Conservation (phyloP, 495 filamentous ascomycete species). For the Chaetomium tenue region DNA sequence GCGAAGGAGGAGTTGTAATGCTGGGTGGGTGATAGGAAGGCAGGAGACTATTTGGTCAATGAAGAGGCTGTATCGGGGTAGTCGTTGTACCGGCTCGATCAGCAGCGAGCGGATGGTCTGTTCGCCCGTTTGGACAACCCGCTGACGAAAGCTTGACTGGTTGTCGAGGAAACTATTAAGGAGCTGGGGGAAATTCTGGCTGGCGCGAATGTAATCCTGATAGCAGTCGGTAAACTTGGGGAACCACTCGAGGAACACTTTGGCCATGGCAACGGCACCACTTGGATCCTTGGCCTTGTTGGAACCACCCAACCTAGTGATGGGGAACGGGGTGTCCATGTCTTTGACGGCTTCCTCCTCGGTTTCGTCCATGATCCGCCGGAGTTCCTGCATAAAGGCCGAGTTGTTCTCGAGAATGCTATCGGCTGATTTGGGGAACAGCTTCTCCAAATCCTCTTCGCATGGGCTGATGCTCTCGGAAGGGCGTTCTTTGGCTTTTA, state of each 20-base stretch:
- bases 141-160: constrained; percentile 74
- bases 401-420: constrained; percentile 76
- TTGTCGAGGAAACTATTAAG: constrained; percentile 72
- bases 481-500: constrained; percentile 58
- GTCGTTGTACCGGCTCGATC: constrained; percentile 92
- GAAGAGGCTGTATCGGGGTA: constrained; percentile 91
- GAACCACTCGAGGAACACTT: constrained; percentile 80
- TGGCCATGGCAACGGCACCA: constrained; percentile 71
- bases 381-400: constrained; percentile 71
- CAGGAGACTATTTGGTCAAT: constrained; percentile 91
- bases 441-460: constrained; percentile 64
- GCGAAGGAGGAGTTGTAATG: constrained; percentile 72
- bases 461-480: constrained; percentile 68
- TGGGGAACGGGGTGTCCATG: constrained; percentile 49
- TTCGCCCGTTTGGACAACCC: constrained; percentile 81
- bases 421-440: constrained; percentile 79
- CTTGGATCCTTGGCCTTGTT: constrained; percentile 64
- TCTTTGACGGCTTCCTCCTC: constrained; percentile 74
- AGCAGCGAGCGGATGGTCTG: constrained; percentile 86
- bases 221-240: constrained; percentile 87
- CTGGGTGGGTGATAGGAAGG: constrained; percentile 79
- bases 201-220: constrained; percentile 83
- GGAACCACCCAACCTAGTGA: constrained; percentile 49
- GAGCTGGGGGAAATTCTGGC: constrained; percentile 76
- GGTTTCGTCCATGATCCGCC: constrained; percentile 73